These are phyloP conservation scores for Hyaloscypha finlandica DNA, from an alignment of 495 filamentous ascomycete genomes.

Conservation along the genomic window DNA sequence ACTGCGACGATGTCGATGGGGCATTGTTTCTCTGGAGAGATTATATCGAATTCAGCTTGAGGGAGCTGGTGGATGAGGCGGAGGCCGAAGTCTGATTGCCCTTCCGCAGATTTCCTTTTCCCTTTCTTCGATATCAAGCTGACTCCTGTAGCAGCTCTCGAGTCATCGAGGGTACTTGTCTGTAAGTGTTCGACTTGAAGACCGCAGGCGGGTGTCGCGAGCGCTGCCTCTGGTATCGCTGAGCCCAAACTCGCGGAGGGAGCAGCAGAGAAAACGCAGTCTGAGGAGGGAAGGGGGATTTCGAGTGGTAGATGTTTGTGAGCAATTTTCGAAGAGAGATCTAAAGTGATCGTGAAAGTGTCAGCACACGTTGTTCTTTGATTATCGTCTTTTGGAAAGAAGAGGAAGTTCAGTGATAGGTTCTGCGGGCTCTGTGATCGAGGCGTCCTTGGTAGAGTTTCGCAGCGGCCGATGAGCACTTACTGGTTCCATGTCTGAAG, in stretches of 20 bases:
- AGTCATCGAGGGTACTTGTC: too few species aligned
- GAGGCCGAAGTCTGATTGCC: neutral
- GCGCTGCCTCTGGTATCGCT: too few species aligned
- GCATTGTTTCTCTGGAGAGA: neutral
- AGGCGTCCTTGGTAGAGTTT: too few species aligned
- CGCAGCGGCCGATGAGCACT: neutral
- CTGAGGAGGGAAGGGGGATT: neutral
- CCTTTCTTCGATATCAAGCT: too few species aligned
- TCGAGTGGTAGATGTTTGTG: neutral
- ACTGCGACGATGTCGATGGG: constrained; percentile 23
- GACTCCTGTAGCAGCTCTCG: too few species aligned
- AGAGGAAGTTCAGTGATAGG: neutral
- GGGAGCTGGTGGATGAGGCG: neutral
- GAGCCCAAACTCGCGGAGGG: neutral
- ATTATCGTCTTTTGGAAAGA: too few species aligned
- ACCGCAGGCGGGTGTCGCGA: too few species aligned
- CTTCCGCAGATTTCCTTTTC: too few species aligned
- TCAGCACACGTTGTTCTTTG: neutral
- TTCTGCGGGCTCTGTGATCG: neutral
- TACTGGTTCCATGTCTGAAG: neutral
- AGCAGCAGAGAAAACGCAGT: neutral
- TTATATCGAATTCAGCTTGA: too few species aligned
- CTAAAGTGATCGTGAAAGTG: neutral
- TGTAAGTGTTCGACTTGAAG: too few species aligned
- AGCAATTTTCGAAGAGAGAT: neutral